Conservation (phyloP, 2,329 filamentous ascomycete genomes). For the Venturia oleaginea region DNA sequence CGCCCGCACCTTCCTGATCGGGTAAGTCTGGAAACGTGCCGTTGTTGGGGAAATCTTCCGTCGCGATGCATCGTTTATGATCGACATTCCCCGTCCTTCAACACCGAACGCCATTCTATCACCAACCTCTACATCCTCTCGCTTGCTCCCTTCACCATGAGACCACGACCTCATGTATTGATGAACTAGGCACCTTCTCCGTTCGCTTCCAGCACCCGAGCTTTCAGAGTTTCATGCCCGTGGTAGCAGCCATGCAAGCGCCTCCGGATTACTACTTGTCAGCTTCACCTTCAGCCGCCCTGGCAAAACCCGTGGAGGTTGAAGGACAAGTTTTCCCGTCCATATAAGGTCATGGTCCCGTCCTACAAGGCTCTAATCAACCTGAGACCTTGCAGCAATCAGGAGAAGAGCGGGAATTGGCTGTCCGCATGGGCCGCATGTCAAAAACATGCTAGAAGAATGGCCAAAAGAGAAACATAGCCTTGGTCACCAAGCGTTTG, state of each 20-base stretch:
- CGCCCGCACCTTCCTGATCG: too few species aligned
- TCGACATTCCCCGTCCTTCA: too few species aligned
- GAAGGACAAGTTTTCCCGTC: neutral
- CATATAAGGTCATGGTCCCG: neutral
- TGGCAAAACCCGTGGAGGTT: neutral
- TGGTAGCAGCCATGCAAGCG: neutral
- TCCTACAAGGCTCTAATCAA: neutral
- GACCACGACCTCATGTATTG: neutral
- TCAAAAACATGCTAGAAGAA: neutral
- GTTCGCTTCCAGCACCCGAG: neutral
- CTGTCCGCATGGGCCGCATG: neutral
- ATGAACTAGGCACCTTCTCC: neutral
- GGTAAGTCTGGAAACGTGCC: too few species aligned
- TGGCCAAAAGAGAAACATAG: neutral
- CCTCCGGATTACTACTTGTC: neutral
- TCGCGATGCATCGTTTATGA: too few species aligned
- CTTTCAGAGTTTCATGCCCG: neutral
- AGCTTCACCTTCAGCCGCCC: neutral
- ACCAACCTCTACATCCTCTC: too few species aligned
- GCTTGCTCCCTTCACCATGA: too few species aligned
- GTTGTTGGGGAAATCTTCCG: too few species aligned
- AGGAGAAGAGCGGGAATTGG: neutral
- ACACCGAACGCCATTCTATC: too few species aligned
- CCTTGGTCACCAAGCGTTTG: neutral
- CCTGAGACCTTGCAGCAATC: neutral